A percentile compares a stretch with the other conserved stretches of the same genome.
These are phyloP conservation scores for Ulmus americana DNA, from an alignment of 331 rosid genomes.

Conservation along the genomic window DNA sequence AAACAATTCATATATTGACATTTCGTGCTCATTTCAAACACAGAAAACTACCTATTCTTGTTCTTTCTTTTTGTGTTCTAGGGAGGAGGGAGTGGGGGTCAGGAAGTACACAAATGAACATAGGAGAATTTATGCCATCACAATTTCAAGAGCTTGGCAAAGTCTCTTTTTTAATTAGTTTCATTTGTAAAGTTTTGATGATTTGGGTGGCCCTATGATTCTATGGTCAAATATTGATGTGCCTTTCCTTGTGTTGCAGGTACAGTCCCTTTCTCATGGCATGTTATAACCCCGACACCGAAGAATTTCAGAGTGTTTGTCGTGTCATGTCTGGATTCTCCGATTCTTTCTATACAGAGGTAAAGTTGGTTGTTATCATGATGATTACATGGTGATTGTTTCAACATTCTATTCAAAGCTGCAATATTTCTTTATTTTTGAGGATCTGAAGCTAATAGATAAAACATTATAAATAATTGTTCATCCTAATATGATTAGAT, in stretches of 20 bases:
- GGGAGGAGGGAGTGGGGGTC: too few relatives aligned
- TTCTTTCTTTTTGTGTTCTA: constrained; percentile 8
- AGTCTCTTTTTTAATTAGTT: background rate
- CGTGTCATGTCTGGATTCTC: constrained; percentile 96
- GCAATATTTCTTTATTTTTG: background rate
- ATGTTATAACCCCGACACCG: constrained; percentile 75
- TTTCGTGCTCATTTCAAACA: too few relatives aligned
- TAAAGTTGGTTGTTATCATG: constrained; percentile 21
- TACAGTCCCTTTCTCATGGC: constrained; percentile 96
- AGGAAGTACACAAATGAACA: background rate
- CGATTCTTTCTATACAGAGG: constrained; percentile 77
- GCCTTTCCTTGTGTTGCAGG: constrained; percentile 43
- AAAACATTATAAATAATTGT: background rate
- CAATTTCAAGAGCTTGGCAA: background rate
- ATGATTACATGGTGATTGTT: background rate
- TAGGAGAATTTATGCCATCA: too few relatives aligned
- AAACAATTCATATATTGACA: too few relatives aligned
- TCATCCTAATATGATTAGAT: background rate
- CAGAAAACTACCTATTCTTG: background rate
- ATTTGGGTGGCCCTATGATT: background rate
- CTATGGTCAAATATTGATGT: background rate
- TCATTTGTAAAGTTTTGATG: background rate
- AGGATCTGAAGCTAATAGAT: background rate
- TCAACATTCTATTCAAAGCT: background rate
- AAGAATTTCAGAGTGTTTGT: constrained; percentile 86